phyloP scores from a whole-genome alignment of 176 grass and related monocot genomes.

The Areca catechu region DNA sequence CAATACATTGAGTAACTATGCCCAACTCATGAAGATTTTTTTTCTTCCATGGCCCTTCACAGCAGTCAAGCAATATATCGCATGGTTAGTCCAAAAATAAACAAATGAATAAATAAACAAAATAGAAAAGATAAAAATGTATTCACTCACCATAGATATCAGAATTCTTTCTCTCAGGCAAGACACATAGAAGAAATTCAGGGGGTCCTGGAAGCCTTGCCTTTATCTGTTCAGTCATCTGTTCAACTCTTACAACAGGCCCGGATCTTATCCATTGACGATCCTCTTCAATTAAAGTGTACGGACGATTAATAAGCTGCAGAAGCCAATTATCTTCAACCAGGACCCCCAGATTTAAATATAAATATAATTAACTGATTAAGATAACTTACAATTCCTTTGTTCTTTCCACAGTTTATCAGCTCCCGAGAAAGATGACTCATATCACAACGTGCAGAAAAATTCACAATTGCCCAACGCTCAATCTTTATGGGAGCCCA shows the following conservation, averaged over 20 bases:
- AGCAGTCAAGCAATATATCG: background rate
- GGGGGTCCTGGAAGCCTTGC: slow-evolving; percentile 40
- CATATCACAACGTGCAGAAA: slow-evolving; percentile 84
- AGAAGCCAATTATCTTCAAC: background rate
- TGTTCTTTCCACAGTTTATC: slow-evolving; percentile 69
- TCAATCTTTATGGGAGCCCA: slow-evolving; percentile 54
- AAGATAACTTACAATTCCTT: slow-evolving; percentile 77
- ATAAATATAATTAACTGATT: background rate
- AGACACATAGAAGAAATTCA: slow-evolving; percentile 86
- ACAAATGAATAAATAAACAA: background rate
- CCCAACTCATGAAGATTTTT: slow-evolving; percentile 91
- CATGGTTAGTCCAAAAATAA: slow-evolving; percentile 6
- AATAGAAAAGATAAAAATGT: background rate
- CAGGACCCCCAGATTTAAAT: background rate
- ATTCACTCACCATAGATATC: slow-evolving; percentile 61
- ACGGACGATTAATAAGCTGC: slow-evolving; percentile 58
- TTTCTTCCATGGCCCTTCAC: slow-evolving; percentile 90
- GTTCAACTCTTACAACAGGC: slow-evolving; percentile 75
- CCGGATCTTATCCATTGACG: slow-evolving; percentile 46
- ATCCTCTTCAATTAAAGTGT: slow-evolving; percentile 67
- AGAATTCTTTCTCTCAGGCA: slow-evolving; percentile 82
- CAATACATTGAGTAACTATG: slow-evolving; percentile 82
- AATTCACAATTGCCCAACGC: slow-evolving; percentile 83
- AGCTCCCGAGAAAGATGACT: slow-evolving; percentile 72
- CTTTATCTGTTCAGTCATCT: slow-evolving; percentile 72